Evolutionary conservation across 139 green algal species (phyloP), one percentile per base, ranked within the genome.

Genomic region (Eudorina sp.): DNA sequence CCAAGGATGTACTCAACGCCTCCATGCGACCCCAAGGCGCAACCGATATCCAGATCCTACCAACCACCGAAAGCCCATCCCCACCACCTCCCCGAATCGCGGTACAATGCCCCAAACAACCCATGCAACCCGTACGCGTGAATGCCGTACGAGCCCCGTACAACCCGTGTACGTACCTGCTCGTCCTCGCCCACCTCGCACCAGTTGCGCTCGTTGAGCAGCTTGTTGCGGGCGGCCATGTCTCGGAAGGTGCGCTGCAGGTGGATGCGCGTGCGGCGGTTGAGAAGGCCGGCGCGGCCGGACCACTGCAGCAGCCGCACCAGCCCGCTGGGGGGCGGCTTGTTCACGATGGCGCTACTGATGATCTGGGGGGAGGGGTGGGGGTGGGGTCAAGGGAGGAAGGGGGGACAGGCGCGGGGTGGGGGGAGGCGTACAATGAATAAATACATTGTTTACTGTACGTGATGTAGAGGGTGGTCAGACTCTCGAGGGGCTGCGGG

Each of bases 181-280:
- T 14, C 25, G 23, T 43, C 21, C 80, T 86, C 80, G 60, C 19
- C 80, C 41, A 86, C 80, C n/a, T 77, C 60, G n/a, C 41, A 64
- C 60, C 62, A 86, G 80, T 86, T 86, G 40, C 80, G 80, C 41
- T 34, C 25, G 80, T 86, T 76, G 60, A 77, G 80, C 80, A 86
- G 80, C 80, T 62, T 31, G 6, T 11, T 31, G 4, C 58, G 60
- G 13, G 31, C 13, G 29, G 58, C 60, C 5, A 13, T 27, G 80
- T 86, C 80, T 7, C 4, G 3, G 80, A 86, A 86, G 48, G 60
- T 75, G 60, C n/a, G 80, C 40, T 36, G 60, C 80, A 86, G 53
- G 31, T 77, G 41, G 80, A 77, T 75, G 80, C 60, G 60, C 25
- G 80, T 86, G 80, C n/a, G 41, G 41, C 58, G 58, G 60, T 86